Percentiles rank a stretch among this genome's conserved stretches.
These are phyloP conservation scores for Macrolepiota fuliginosa DNA, from an alignment of 768 basidiomycete species.

Conservation along the genomic window DNA sequence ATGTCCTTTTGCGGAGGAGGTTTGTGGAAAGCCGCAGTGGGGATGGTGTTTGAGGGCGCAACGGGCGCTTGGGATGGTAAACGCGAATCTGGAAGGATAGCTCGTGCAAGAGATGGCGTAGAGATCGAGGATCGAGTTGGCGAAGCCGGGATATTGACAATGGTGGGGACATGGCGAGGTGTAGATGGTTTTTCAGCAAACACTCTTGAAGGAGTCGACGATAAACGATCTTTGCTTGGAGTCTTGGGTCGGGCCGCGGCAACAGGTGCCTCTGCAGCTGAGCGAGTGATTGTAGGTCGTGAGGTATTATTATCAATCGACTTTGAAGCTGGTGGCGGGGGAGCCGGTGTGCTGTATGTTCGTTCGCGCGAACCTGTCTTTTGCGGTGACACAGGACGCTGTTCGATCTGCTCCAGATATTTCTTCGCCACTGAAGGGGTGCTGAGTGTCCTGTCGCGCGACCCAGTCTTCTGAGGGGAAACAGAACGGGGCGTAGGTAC, in stretches of 20 bases:
- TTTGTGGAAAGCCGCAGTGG: constrained; percentile 62
- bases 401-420: constrained; percentile 31
- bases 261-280: background rate
- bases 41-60: constrained; percentile 38
- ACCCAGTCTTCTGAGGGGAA: constrained; percentile 14
- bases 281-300: background rate
- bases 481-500: constrained; percentile 3
- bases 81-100: constrained; percentile 50
- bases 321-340: constrained; percentile 13
- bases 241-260: background rate
- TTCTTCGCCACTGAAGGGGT: constrained; percentile 19
- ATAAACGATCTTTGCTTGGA: background rate
- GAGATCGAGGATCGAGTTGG: constrained; percentile 33
- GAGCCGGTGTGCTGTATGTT: constrained; percentile 46
- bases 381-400: constrained; percentile 33
- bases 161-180: constrained; percentile 22
- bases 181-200: constrained; percentile 18
- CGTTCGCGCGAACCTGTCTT: constrained; percentile 44
- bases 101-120: constrained; percentile 47
- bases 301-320: background rate
- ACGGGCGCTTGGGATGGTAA: constrained; percentile 40
- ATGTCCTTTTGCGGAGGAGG: constrained; percentile 60
- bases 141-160: constrained; percentile 21
- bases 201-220: constrained; percentile 14
- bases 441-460: constrained; percentile 11